Base-by-base conservation (phyloP, 768 basidiomycete species). In the Mycena vulgaris region DNA sequence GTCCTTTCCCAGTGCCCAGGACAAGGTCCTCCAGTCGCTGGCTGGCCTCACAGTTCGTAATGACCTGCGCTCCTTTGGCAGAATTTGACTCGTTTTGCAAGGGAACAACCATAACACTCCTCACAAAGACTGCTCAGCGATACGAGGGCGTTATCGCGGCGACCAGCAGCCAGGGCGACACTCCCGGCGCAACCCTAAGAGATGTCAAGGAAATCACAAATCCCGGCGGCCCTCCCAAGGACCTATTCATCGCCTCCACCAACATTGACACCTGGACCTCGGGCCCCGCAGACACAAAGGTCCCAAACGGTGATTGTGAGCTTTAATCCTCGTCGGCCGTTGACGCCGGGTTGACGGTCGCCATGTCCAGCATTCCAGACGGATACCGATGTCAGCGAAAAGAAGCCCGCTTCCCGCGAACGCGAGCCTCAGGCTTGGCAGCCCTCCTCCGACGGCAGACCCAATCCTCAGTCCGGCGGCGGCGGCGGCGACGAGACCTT, bases 401-500 rank as follows among this genome's bases (percentile, higher is more conserved):
- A 89, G 79, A 87, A 86, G 71, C 83, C 79, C 31, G 73, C 73
- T 16, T 77, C 83, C 13, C 89, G 90, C 49, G 92, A 94, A 74
- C 93, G 95, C 64, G 94, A 95, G 73, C 83, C 95, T 52, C 92
- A 94, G 76, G 91, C 92, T 11, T 96, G 95, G 95, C 87, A 89
- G 65, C 81, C 90, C 27, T 83, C 84, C 57, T 66, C 78, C 2
- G 81, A 87, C 31, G 77, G 80, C 5, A 70, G 79, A n/a, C 56
- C 79, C n/a, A 63, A 75, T 21, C 71, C 78, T 35, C 71, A 79
- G 28, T 73, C 76, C 42, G 64, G 51, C 67, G 63, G 37, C 76
- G 75, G 1, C 79, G 85, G 84, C 47, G 94, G 95, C 76, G 93
- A 94, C 35, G 67, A 88, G 64, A 94, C 93, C 0, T 95, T 95